Evolutionary conservation across 768 basidiomycete genomes (phyloP), one percentile per base, ranked within the genome.

Genomic region (Erythrobasidium yunnanense): DNA sequence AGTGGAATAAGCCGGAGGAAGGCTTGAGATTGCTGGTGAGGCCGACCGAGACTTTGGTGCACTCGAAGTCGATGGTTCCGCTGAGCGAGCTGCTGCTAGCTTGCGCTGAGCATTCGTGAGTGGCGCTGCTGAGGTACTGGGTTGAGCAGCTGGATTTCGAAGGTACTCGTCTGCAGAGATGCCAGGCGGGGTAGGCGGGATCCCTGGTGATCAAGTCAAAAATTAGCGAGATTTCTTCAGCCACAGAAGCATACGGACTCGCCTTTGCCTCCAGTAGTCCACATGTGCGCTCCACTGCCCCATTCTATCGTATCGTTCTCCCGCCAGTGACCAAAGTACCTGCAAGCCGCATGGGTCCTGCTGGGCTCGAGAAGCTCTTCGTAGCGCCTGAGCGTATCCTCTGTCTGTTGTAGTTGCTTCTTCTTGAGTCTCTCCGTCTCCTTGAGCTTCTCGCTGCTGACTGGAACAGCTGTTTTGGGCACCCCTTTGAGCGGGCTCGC

Each of bases 351-450:
- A 27, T 45, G 35, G 35, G 7, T 11, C 35, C 35, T 35, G 45
- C 60, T 45, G 49, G 60, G 60, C 49, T 63, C 45, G 4, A 63
- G 38, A 2, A 63, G 33, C 49, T 63, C 47, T 18, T 63, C 60
- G 60, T 63, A 63, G 7, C 49, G 2, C 47, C 47, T 25, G 18
- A 63, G 49, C 11, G 49, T 63, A 6, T 63, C 60, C 33, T 63
- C 60, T 32, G 47, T 29, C 23, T 63, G 47, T 51, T 63, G 60
- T 23, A 63, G 49, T 17, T 63, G 60, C 33, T 49, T 51, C 23
- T 49, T 23, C 49, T 63, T 63, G 42, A 38, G 34, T 27, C 57
- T 38, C 22, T 60, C 57, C 20, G 60, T 30, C 22, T 63, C 60
- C 32, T 32, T 51, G 45, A 63, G 3, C 32, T 38, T 49, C n/a